Evolutionary conservation across 495 filamentous ascomycete genomes (phyloP), one percentile per base, ranked within the genome.

Genomic region (Penicilliopsis zonata): DNA sequence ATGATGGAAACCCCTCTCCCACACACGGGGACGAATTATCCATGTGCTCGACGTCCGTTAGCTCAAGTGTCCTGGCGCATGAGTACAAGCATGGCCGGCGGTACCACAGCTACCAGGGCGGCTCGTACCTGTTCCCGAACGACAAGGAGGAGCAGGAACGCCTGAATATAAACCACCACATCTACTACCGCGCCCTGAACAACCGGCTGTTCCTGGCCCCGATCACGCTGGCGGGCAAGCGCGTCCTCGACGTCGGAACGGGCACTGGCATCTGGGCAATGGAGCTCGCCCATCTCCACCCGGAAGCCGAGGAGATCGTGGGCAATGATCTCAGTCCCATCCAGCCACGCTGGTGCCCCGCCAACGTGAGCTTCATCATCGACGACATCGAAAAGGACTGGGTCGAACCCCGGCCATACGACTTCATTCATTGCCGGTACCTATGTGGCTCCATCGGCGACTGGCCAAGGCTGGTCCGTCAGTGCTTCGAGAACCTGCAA

Each of bases 161-260:
- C 18, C 65, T 79, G 37, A 73, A 78, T 34, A 53, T 78, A 34
- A 56, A 67, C 28, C 74, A 79, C 43, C 59, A 65, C 22, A 61
- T 71, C 42, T 58, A 50, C 33, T 18, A 23, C 15, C 33, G 57
- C 16, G 43, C 53, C 10, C 46, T 67, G 1, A 53, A 61, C 32
- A 63, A 57, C 8, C 53, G 45, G 10, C 50, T 70, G 12, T 56
- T 53, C 34, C 41, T 58, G 8, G 57, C 64, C 5, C 59, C 59
- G 9, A 47, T 71, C 44, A 58, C 28, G 49, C 41, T 50, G 16
- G 44, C 50, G 10, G 36, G 45, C 12, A n/a, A n/a, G n/a, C 38
- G 40, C 1, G 57, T 70, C 18, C 35, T 70, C 13, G 67, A 72
- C 37, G 42, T 72, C 12, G 67, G 67, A 16, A 66, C 52, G 3